A percentile compares a stretch with the other conserved stretches of the same genome.
These are phyloP conservation scores for Colletotrichum neosansevieriae DNA, from an alignment of 2,329 filamentous ascomycete species.

Conservation along the genomic window DNA sequence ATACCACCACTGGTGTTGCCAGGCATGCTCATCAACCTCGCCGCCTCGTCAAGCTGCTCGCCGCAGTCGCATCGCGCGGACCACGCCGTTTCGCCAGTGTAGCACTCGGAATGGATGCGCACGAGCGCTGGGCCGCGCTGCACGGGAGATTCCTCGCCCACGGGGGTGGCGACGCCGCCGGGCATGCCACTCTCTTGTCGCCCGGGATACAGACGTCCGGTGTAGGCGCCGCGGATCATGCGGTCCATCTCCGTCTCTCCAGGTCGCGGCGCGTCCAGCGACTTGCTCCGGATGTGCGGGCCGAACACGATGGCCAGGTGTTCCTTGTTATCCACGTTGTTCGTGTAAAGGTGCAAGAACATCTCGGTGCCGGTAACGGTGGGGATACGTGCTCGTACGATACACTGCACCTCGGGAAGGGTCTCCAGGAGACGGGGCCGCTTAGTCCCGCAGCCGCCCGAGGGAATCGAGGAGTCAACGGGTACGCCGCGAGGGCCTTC, in stretches of 20 bases:
- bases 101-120: slow-evolving; percentile 97
- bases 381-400: slow-evolving; percentile 94
- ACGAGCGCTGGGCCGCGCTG: slow-evolving; percentile 75
- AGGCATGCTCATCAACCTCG: slow-evolving; percentile 87
- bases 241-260: slow-evolving; percentile 90
- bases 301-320: slow-evolving; percentile 98
- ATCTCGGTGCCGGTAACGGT: slow-evolving; percentile 94
- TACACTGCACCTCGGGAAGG: slow-evolving; percentile 89
- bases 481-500: slow-evolving; percentile 64
- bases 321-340: slow-evolving; percentile 93
- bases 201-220: slow-evolving; percentile 87
- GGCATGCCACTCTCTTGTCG: slow-evolving; percentile 78
- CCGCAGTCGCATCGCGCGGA: slow-evolving; percentile 97
- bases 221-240: slow-evolving; percentile 95
- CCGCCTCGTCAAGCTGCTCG: slow-evolving; percentile 96
- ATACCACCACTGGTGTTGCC: slow-evolving; percentile 74
- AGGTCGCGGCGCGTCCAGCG: slow-evolving; percentile 76
- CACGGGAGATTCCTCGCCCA: slow-evolving; percentile 29
- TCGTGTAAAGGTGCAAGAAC: slow-evolving; percentile 95
- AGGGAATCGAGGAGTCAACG: slow-evolving; percentile 69
- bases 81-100: slow-evolving; percentile 98
- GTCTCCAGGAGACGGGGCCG: slow-evolving; percentile 79
- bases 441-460: slow-evolving; percentile 71
- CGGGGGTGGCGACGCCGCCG: slow-evolving; percentile 49
- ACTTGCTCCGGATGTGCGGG: slow-evolving; percentile 80